Evolutionary conservation across 345 rosid genomes (phyloP).

Genomic region (Gynandropsis gynandra): DNA sequence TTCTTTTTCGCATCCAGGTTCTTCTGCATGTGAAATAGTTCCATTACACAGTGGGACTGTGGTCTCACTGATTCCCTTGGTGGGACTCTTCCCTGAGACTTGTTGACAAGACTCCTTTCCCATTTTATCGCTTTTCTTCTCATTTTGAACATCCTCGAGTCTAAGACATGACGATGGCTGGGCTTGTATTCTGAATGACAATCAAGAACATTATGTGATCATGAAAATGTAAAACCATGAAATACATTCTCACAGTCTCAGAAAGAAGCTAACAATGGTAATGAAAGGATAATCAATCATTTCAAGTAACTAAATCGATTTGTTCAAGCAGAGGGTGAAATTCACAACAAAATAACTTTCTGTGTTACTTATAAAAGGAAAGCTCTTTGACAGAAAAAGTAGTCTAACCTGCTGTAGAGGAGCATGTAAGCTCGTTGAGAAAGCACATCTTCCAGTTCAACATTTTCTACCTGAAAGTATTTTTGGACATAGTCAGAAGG

Average conservation of each 20-base stretch:
- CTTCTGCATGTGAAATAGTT: conserved; percentile 17
- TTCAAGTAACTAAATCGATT: conserved; percentile 1
- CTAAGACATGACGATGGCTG: conserved; percentile 40
- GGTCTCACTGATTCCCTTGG: conserved; percentile 3
- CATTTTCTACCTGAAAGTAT: conserved; percentile 51
- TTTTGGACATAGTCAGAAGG: background rate
- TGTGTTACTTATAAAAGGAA: background rate
- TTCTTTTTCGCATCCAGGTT: conserved; percentile 23
- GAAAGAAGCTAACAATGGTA: too few species aligned
- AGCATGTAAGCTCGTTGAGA: conserved; percentile 97
- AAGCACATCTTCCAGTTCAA: conserved; percentile 79
- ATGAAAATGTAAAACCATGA: too few species aligned
- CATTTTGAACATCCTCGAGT: conserved; percentile 33
- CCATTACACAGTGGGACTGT: conserved; percentile 11
- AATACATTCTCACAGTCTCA: too few species aligned
- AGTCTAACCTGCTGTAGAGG: conserved; percentile 74
- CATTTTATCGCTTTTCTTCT: conserved; percentile 23
- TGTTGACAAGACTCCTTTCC: conserved; percentile 24
- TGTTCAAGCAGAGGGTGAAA: background rate
- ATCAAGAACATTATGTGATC: background rate
- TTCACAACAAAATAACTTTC: background rate
- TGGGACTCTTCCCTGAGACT: conserved; percentile 24
- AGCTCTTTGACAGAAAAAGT: background rate
- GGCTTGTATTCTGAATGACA: conserved; percentile 44
- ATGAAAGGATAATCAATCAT: background rate